Evolutionary conservation across 441 rosid species (phyloP), one percentile per base, ranked within the genome.

Genomic region (Manihot esculenta): DNA sequence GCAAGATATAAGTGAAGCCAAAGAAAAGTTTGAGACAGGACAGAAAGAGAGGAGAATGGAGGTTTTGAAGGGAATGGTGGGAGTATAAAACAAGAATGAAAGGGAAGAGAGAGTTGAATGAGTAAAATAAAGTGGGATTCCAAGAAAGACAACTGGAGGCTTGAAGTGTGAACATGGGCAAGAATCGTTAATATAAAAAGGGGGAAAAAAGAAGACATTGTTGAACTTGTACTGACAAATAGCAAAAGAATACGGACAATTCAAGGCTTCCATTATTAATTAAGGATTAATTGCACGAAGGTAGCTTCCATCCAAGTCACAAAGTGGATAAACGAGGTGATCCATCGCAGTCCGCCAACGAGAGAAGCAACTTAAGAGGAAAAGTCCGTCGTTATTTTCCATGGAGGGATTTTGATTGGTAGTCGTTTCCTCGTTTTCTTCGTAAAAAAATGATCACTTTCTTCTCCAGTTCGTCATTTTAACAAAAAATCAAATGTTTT

Each of bases 41-140:
- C 20, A 47, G 41, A 27, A 26, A 11, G 10, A 45, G 21, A n/a
- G 0, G 14, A 38, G 15, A 49, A 5, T 18, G 23, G 10, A 49
- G 42, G 7, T 6, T 65, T 56, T 56, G 61, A 26, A 24, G 24
- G 12, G 44, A 27, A 21, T 13, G 26, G 7, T 53, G 68, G 53
- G 42, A n/a, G 13, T 68, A 44, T 55, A 42, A 60, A 56, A 26
- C 27, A 50, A 65, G 57, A 27, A 48, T 45, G 12, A 27, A 45
- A 18, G 60, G 20, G 45, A 69, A 69, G 53, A 21, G n/a, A 48
- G 47, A 58, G 33, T 71, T 48, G 47, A 59, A 60, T 13, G 30
- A 53, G 76, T 65, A 23, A 33, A 20, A 60, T 59, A 66, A 64
- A 15, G 49, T 38, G 44, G 61, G 68, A 7, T 51, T 47, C 20